Conservation (phyloP, 179 eudicot species). For the Carnegiea gigantea region DNA sequence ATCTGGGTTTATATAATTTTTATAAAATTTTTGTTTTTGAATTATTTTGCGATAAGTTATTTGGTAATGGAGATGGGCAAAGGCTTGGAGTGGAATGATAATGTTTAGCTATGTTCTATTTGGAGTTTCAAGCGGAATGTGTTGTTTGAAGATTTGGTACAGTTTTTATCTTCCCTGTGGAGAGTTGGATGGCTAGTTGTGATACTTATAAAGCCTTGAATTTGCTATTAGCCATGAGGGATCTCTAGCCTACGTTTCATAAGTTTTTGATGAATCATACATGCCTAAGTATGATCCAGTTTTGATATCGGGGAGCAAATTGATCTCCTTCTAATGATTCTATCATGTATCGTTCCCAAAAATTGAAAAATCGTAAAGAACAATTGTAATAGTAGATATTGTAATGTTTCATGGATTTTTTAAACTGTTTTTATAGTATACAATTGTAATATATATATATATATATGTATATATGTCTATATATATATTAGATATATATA, state of each 20-base stretch:
- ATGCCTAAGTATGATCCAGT: background rate
- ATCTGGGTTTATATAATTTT: constrained; percentile 4
- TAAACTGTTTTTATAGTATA: no score
- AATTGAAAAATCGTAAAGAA: no score
- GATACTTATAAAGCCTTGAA: background rate
- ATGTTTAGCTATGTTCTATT: no score
- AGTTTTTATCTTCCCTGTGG: background rate
- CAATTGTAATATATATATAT: no score
- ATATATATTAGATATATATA: no score
- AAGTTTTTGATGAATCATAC: background rate
- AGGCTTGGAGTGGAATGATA: no score
- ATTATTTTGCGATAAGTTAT: background rate
- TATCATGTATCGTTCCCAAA: no score
- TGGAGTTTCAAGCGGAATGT: background rate
- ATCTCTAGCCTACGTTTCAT: background rate
- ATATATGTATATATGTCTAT: no score
- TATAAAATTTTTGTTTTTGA: background rate
- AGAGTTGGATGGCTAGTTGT: background rate
- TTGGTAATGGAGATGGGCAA: background rate
- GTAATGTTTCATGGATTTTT: no score
- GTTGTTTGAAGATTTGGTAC: background rate
- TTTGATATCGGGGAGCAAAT: no score
- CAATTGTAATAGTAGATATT: no score
- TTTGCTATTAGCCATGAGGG: background rate
- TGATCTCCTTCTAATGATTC: no score